phyloP scores from a whole-genome alignment of 176 grass and related monocot genomes.

The Oryza coarctata region DNA sequence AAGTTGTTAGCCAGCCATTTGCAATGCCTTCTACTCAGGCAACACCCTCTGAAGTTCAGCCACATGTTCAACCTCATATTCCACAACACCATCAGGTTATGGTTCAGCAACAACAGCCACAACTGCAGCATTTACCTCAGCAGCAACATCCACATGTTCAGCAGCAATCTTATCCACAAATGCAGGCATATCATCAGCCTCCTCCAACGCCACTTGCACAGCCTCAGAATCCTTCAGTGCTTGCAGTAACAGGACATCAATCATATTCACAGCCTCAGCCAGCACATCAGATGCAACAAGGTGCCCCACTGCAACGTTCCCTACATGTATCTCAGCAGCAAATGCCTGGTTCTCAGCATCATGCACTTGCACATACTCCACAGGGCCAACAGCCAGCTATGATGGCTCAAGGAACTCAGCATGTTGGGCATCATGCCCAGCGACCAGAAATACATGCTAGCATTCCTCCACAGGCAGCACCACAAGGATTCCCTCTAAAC shows the following conservation, averaged over 20 bases:
- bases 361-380: constrained; percentile 41
- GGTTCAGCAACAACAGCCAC: constrained; percentile 42
- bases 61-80: constrained; percentile 39
- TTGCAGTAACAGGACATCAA: constrained; percentile 47
- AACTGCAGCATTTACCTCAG: constrained; percentile 43
- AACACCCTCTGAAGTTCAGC: constrained; percentile 35
- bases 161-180: constrained; percentile 61
- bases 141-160: constrained; percentile 48
- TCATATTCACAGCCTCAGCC: constrained; percentile 52
- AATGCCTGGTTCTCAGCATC: constrained; percentile 45
- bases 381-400: constrained; percentile 54
- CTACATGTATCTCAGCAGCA: constrained; percentile 44
- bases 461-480: constrained; percentile 44
- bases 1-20: constrained; percentile 53
- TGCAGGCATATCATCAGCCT: constrained; percentile 42
- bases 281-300: constrained; percentile 46
- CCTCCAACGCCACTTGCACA: constrained; percentile 43
- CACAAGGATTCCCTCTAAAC: constrained; percentile 48
- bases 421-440: constrained; percentile 51
- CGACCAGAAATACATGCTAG: constrained; percentile 39
- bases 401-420: constrained; percentile 43
- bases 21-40: constrained; percentile 41
- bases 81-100: constrained; percentile 40
- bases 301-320: constrained; percentile 44
- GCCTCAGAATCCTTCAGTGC: constrained; percentile 48